phyloP scores from a whole-genome alignment of 495 filamentous ascomycete genomes.

The Podospora pseudocomata region DNA sequence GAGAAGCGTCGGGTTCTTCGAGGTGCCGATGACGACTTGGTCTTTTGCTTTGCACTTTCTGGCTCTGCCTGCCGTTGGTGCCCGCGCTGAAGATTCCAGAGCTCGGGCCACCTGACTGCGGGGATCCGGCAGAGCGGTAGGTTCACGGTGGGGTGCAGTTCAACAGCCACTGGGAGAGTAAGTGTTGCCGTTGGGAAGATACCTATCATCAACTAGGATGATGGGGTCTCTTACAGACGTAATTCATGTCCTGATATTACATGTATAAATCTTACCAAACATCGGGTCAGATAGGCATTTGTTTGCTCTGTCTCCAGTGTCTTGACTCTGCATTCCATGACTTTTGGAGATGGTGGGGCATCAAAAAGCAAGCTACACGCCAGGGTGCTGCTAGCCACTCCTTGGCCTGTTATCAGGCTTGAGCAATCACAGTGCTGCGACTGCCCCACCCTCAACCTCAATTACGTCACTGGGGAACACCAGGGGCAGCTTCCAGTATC shows the following conservation, averaged over 20 bases:
- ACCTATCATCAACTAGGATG: no score
- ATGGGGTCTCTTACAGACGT: no score
- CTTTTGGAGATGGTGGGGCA: neutral
- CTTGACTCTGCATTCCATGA: neutral
- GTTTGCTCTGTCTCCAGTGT: neutral
- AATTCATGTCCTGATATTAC: neutral
- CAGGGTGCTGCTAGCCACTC: neutral
- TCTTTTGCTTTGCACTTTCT: neutral
- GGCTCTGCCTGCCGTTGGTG: neutral
- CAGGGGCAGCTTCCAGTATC: neutral
- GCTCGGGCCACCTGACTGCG: neutral
- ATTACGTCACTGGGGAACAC: neutral
- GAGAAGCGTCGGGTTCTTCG: neutral
- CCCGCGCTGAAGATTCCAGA: slow-evolving; percentile 7
- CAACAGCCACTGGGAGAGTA: neutral
- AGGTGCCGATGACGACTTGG: slow-evolving; percentile 16
- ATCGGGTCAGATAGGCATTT: neutral
- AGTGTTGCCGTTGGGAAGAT: no score
- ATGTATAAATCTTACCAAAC: neutral
- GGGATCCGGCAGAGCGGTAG: neutral
- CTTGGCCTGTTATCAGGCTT: neutral
- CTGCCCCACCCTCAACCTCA: neutral
- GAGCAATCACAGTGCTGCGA: neutral
- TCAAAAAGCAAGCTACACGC: neutral
- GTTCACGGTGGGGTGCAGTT: neutral